Evolutionary conservation across 1,284 basidiomycete species (phyloP), one percentile per base, ranked within the genome.

Genomic region (Pseudozyma sp.): DNA sequence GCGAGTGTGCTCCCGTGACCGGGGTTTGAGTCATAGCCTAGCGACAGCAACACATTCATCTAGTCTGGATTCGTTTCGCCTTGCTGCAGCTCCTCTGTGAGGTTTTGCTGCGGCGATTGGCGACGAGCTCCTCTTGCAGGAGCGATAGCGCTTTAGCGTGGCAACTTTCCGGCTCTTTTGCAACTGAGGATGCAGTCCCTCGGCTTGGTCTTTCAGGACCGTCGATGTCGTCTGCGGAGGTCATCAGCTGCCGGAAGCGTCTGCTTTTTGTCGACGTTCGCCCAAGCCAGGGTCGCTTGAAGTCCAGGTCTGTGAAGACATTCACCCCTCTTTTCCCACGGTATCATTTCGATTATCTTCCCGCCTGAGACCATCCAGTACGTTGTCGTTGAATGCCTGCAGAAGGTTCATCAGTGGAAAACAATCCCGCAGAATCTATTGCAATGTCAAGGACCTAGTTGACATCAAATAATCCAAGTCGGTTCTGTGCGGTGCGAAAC

Each of bases 11-110:
- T 68, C 64, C 61, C 72, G 72, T 75, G 68, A 65, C 72, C 72
- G 72, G 72, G 54, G 72, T 75, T 75, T 75, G 72, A 75, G 72
- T 75, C 72, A 75, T 75, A 75, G 72, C 72, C 61, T 66, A 69
- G 72, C 72, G 45, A 75, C 44, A 75, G 35, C 68, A 71, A 68
- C 51, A 51, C 35, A 24, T 72, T 67, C 59, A 63, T 65, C 45
- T 64, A 57, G 68, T 54, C 54, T 55, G 54, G 68, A 65, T 69
- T 64, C 67, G 57, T 39, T 45, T 45, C 34, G 50, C 58, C 34
- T 45, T 46, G 34, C 39, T 45, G 43, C 49, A 31, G 35, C 49
- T 37, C 42, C 56, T 58, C 37, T 16, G 42, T 44, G 56, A 45
- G 56, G 56, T 19, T 47, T 31, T 44, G 49, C 17, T 34, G 48